Base-by-base conservation (phyloP, 306 rosid species). In the Ormosia semicastrata region DNA sequence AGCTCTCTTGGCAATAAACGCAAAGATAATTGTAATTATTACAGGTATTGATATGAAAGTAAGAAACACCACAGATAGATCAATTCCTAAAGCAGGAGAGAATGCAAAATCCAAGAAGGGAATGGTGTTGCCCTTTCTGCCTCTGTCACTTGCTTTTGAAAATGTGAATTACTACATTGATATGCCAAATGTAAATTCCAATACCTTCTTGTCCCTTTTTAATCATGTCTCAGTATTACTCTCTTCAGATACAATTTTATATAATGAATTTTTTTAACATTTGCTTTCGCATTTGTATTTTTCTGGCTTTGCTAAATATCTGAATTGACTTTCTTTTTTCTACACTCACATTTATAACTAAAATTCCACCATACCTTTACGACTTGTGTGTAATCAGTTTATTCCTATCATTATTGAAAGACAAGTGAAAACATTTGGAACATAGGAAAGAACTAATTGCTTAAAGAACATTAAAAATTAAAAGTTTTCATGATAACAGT, bases 101-200 rank as follows among this genome's bases (percentile, higher is more conserved):
- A 36, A 62, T 37, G 60, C 60, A 78, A 73, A 84, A 75, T 39
- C 44, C 74, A 88, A 65, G 66, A 82, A 81, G 85, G 89, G 91
- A 72, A 82, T 88, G 91, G 87, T 85, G 76, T 70, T 88, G 49
- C 91, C 91, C 7, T 88, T 88, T 58, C 87, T 30, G 63, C 87
- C 91, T 39, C 73, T 82, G 17, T 75, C 89, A 66, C 84, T 88
- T 59, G 89, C 83, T 6, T 88, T 88, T 72, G 76, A 83, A 59
- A 59, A 76, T 76, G 87, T 85, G 50, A 88, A 85, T 67, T 88
- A 85, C 81, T 83, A 82, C 47, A 84, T 88, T 4, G 66, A 85
- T 80, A 85, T 85, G 89, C 87, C 91, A 65, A 66, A 77, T 15
- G 91, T 85, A 81, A 77, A 43, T 73, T 54, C 50, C 81, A 32